These are phyloP conservation scores for Hemerocallis citrina DNA, from an alignment of 106 monocot genomes.

Conservation along the genomic window DNA sequence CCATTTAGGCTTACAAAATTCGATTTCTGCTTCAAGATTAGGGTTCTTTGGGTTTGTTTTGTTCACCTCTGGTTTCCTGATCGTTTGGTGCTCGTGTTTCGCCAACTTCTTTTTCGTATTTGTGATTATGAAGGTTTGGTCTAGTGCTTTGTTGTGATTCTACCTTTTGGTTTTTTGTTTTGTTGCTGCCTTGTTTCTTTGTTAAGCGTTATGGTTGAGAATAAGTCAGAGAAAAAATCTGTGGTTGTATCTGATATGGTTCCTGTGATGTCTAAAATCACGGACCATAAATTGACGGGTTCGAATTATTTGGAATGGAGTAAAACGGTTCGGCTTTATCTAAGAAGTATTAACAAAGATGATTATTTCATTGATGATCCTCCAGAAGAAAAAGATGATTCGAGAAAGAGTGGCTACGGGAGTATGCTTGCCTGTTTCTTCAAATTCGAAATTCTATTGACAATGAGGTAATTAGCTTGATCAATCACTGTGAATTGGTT, in stretches of 20 bases:
- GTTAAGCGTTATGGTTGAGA: not conserved
- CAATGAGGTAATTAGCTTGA: slow-evolving; percentile 2
- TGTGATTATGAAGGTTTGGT: too few relatives aligned
- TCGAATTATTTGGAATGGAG: slow-evolving; percentile 10
- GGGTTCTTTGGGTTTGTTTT: too few relatives aligned
- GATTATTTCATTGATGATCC: slow-evolving; percentile 1
- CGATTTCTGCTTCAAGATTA: too few relatives aligned
- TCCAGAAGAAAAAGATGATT: not conserved
- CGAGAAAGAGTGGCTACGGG: not conserved
- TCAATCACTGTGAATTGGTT: slow-evolving; percentile 3
- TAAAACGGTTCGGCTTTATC: slow-evolving; percentile 5
- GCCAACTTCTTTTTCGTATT: too few relatives aligned
- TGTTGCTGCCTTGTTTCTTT: too few relatives aligned
- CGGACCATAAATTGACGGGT: not conserved
- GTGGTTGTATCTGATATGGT: not conserved
- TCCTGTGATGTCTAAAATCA: not conserved
- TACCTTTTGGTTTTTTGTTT: too few relatives aligned
- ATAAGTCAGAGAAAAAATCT: too few relatives aligned
- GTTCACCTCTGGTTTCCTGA: too few relatives aligned
- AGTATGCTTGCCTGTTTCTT: slow-evolving; percentile 1
- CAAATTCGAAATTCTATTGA: slow-evolving; percentile 4
- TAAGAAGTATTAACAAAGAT: slow-evolving; percentile 5
- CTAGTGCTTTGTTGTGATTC: too few relatives aligned
- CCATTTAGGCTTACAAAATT: too few relatives aligned
- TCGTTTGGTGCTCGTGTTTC: too few relatives aligned